These are phyloP conservation scores for Parmelia sp. DNA, from an alignment of 495 filamentous ascomycete genomes.

Conservation along the genomic window DNA sequence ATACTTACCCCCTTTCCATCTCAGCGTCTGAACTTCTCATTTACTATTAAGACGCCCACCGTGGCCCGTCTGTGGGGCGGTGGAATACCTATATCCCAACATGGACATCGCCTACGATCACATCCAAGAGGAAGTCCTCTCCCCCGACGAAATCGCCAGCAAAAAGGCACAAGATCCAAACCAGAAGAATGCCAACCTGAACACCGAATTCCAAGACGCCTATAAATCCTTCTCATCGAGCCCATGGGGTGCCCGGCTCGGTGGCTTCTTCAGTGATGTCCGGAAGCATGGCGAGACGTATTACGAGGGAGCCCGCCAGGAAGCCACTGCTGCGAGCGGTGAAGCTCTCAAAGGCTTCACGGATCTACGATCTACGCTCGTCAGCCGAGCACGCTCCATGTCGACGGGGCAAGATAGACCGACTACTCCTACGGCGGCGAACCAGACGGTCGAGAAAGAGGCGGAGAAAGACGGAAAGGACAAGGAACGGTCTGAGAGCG, in stretches of 20 bases:
- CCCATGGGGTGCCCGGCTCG: constrained; percentile 83
- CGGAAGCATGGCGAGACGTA: constrained; percentile 86
- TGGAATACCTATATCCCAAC: neutral
- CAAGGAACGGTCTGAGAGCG: constrained; percentile 39
- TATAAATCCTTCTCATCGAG: constrained; percentile 88
- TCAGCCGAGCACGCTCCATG: constrained; percentile 64
- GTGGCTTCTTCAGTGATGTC: constrained; percentile 81
- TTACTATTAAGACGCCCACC: neutral
- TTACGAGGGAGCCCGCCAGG: constrained; percentile 75
- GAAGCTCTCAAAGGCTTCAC: constrained; percentile 81
- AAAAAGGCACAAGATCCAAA: constrained; percentile 41
- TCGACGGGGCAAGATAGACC: constrained; percentile 52
- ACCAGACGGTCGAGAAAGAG: constrained; percentile 23
- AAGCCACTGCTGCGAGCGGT: constrained; percentile 68
- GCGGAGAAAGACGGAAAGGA: constrained; percentile 25
- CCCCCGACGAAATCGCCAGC: constrained; percentile 48
- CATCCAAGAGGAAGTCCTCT: constrained; percentile 76
- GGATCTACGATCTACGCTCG: constrained; percentile 60
- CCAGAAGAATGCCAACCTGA: constrained; percentile 54
- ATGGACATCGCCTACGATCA: constrained; percentile 99
- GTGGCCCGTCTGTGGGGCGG: neutral
- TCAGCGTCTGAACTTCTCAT: neutral
- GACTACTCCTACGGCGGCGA: constrained; percentile 34
- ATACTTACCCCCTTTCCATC: neutral
- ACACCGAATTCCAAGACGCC: constrained; percentile 86